Percentiles rank a stretch among this genome's conserved stretches.
phyloP scores from a whole-genome alignment of 2,329 filamentous ascomycete genomes.

The Hypoxylon sp. region DNA sequence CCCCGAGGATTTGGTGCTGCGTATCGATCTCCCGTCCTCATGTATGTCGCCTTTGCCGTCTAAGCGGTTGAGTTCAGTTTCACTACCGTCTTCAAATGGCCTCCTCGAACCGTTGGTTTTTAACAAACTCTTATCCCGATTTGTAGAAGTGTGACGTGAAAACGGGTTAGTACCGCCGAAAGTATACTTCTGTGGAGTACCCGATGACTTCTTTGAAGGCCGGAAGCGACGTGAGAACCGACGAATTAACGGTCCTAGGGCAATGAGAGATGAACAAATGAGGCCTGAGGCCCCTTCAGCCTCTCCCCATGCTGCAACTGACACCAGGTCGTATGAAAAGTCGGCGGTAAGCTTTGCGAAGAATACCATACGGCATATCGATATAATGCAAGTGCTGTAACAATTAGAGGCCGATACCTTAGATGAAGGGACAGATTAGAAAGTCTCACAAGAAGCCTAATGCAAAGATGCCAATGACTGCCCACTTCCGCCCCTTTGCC shows the following conservation, averaged over 20 bases:
- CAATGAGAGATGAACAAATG: constrained; percentile 45
- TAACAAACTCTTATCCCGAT: constrained; percentile 33
- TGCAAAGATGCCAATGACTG: constrained; percentile 42
- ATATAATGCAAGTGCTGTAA: constrained; percentile 44
- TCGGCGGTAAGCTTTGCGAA: constrained; percentile 35
- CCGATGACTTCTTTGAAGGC: constrained; percentile 12
- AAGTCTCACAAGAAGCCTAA: constrained; percentile 46
- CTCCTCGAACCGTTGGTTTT: constrained; percentile 24
- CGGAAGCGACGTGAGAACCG: constrained; percentile 29
- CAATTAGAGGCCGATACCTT: constrained; percentile 8
- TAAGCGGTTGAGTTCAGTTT: constrained; percentile 44
- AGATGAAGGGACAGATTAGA: neutral
- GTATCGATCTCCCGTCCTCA: constrained; percentile 36
- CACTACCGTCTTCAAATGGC: constrained; percentile 38
- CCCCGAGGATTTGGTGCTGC: constrained; percentile 34
- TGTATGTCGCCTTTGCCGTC: constrained; percentile 27
- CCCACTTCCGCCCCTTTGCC: constrained; percentile 43
- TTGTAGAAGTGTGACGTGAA: constrained; percentile 20
- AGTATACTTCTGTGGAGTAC: constrained; percentile 27
- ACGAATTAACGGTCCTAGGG: constrained; percentile 43
- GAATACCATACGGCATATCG: constrained; percentile 45
- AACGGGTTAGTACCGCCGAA: constrained; percentile 29
- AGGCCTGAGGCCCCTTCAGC: constrained; percentile 45
- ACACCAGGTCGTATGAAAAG: constrained; percentile 37
- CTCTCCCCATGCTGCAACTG: constrained; percentile 41